Percentiles rank a stretch among this genome's conserved stretches.
These are phyloP conservation scores for Aspergillus fumigatiaffinis DNA, from an alignment of 2,329 filamentous ascomycete species.

Conservation along the genomic window DNA sequence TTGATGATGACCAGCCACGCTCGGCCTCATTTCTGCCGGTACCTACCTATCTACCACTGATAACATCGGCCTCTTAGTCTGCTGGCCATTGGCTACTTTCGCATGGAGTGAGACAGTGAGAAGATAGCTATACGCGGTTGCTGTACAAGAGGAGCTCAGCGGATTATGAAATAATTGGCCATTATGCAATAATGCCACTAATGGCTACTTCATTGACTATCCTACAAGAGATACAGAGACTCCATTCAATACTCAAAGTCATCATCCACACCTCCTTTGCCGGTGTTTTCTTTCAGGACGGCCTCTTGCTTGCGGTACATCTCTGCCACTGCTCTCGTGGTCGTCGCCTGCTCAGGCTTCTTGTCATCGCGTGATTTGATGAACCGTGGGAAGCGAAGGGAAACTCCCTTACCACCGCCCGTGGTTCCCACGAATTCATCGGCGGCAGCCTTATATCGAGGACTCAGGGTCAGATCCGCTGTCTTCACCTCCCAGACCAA, in stretches of 20 bases:
- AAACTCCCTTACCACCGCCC: constrained; percentile 73
- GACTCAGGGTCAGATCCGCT: constrained; percentile 87
- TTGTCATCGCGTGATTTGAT: constrained; percentile 93
- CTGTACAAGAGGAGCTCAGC: not conserved
- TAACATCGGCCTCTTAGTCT: not conserved
- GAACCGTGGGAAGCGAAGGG: constrained; percentile 85
- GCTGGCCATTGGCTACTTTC: too few relatives aligned
- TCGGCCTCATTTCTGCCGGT: not conserved
- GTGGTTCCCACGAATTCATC: constrained; percentile 71
- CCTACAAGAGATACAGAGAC: not conserved
- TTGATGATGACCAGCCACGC: not conserved
- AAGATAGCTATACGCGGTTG: not conserved
- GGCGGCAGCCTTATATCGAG: constrained; percentile 86
- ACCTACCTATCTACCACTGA: not conserved
- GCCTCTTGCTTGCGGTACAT: constrained; percentile 97
- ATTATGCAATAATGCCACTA: not conserved
- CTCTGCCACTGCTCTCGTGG: constrained; percentile 79
- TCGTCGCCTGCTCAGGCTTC: constrained; percentile 87
- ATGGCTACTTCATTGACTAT: not conserved
- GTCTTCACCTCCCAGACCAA: constrained; percentile 98
- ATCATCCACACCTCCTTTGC: constrained; percentile 88
- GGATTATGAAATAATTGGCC: not conserved
- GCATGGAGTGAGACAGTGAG: not conserved
- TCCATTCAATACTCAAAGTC: constrained; percentile 83
- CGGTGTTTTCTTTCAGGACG: constrained; percentile 75